These are phyloP conservation scores for Elymus sibiricus DNA, from an alignment of 176 grass and related monocot genomes.

Conservation along the genomic window DNA sequence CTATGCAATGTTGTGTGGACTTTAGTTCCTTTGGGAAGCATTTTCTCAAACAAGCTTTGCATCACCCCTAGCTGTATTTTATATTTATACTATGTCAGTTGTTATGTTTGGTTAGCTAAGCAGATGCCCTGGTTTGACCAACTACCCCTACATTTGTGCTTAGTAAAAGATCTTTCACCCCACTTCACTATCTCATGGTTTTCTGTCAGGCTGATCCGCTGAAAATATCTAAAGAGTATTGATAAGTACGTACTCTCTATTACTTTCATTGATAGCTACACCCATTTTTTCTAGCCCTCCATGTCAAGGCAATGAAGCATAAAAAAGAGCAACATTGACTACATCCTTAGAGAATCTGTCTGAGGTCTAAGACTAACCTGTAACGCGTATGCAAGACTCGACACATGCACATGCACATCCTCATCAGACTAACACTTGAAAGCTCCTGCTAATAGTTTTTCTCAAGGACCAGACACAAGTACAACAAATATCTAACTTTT, in stretches of 20 bases:
- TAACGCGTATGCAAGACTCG: not conserved
- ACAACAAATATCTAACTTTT: not conserved
- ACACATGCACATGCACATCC: not conserved
- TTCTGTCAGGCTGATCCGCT: not conserved
- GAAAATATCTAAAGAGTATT: not conserved
- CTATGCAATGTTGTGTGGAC: not conserved
- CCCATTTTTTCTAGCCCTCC: not conserved
- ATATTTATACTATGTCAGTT: not conserved
- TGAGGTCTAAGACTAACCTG: not conserved
- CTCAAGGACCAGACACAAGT: not conserved
- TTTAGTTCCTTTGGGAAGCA: not conserved
- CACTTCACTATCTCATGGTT: not conserved
- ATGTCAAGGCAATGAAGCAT: not conserved
- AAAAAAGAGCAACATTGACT: not conserved
- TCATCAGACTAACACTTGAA: not conserved
- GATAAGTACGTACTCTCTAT: not conserved
- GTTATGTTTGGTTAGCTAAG: not conserved
- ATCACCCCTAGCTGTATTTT: not conserved
- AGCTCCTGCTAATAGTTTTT: not conserved
- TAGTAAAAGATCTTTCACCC: not conserved
- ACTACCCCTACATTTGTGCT: not conserved
- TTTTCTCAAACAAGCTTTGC: not conserved
- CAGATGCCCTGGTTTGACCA: slow-evolving; percentile 10
- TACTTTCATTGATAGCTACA: not conserved
- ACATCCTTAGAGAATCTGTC: not conserved